Percentiles rank a stretch among this genome's conserved stretches.
phyloP scores from a whole-genome alignment of 768 basidiomycete species.

The Filobasidium floriforme region DNA sequence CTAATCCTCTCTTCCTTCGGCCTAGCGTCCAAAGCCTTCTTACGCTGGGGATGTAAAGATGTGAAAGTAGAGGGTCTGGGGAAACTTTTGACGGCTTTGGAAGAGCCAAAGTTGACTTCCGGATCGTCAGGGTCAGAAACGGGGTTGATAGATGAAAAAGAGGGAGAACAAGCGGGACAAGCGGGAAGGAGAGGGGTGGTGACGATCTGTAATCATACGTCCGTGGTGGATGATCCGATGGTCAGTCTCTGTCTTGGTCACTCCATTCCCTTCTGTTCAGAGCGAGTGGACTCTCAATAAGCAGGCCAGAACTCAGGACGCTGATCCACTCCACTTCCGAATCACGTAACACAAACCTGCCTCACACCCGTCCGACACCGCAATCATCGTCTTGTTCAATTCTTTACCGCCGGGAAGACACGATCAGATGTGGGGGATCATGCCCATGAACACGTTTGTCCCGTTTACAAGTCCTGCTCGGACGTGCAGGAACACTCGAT shows the following conservation, averaged over 20 bases:
- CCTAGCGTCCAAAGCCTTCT: conserved; percentile 68
- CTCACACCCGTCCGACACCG: no score
- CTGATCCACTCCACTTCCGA: no score
- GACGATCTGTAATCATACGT: conserved; percentile 86
- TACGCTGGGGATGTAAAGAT: conserved; percentile 58
- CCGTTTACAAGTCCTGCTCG: conserved; percentile 49
- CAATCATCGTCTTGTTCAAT: no score
- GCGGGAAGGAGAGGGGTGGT: conserved; percentile 57
- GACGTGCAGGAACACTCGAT: conserved; percentile 49
- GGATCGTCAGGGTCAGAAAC: conserved; percentile 18
- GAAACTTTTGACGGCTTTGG: conserved; percentile 58
- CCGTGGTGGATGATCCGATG: conserved; percentile 54
- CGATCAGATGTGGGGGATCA: conserved; percentile 77
- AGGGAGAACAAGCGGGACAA: not conserved
- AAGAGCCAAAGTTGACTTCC: conserved; percentile 39
- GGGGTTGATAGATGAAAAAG: conserved; percentile 1
- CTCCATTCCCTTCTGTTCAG: no score
- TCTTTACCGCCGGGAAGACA: not conserved
- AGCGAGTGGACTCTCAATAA: no score
- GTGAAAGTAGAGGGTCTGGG: conserved; percentile 65
- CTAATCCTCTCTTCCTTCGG: conserved; percentile 62
- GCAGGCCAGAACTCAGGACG: no score
- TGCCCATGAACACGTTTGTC: conserved; percentile 60
- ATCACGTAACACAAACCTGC: not conserved
- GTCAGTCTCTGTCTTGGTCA: conserved; percentile 23